Evolutionary conservation across 2,329 filamentous ascomycete genomes (phyloP), one percentile per base, ranked within the genome.

Genomic region (Atkinsonella hypoxylon): DNA sequence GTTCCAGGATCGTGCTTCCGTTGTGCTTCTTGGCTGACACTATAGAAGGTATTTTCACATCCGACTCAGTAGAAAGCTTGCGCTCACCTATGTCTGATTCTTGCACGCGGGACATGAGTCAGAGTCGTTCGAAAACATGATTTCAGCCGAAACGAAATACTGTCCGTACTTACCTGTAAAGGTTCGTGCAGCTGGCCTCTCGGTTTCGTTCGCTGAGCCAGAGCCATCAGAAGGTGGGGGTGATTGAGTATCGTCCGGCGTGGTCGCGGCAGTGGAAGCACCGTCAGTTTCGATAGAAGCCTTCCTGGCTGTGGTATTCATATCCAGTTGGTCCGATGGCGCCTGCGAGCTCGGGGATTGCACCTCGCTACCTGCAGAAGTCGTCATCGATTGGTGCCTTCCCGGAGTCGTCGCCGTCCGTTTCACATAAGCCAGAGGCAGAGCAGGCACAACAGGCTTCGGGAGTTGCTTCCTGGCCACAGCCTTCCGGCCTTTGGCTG

Each of bases 371-470:
- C 52, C 40, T 50, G 48, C 45, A 22, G 56, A 50, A 51, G 56
- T 18, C 32, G 45, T 17, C 45, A 31, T 56, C 26, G 61, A 54
- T 40, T 26, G 12, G 51, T 38, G 34, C 38, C 38, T 46, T 15
- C 64, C 60, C 20, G 63, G 57, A 11, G 63, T 58, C 38, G 65
- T 63, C 51, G 64, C 62, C 56, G 68, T 62, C 51, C 67, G 66
- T 56, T 68, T 70, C 47, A 66, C 60, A 54, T 67, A 62, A 17
- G 65, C 65, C 54, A 70, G 56, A 46, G 68, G 68, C 44, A 70
- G 63, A 50, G 62, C 68, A 52, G 68, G 68, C 51, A 66, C 58
- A 40, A 70, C 61, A 45, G 64, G 60, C 55, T 65, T 67, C 51
- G 60, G 54, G 51, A 56, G 58, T 49, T 63, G 60, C 59, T 61